Evolutionary conservation across 2,329 filamentous ascomycete genomes (phyloP), one percentile per base, ranked within the genome.

Genomic region (Colletotrichum gloeosporioides): DNA sequence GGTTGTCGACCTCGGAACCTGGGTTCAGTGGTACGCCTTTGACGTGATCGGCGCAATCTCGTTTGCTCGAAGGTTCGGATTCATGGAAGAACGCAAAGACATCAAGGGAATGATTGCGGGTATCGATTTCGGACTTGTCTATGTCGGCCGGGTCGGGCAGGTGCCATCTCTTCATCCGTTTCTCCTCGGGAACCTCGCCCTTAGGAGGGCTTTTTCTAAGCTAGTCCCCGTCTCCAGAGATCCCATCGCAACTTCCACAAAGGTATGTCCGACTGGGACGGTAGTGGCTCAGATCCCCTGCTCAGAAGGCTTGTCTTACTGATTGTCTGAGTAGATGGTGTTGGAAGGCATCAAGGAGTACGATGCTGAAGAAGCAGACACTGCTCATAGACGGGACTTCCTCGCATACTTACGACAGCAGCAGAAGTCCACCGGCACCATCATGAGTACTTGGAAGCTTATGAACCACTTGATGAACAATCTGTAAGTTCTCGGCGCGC

Each of bases 241-340:
- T 22, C 44, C 44, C 44, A 49, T 49, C 10, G 44, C 44, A 3
- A 49, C 44, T 49, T 49, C 44, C 4, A 49, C 44, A 3, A 49
- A 49, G 10, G 44, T 49, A 22, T 22, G 18, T 49, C 6, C 2
- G 6, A 49, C 2, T 22, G 1, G 2, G 8, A 8, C 8, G 16
- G 3, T 10, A 44, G 36, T 44, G 8, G 36, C 15, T 4, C 2
- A 4, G 15, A 2, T 4, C 15, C 8, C 18, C 4, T 44, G 2
- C 5, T 44, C n/a, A 9, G 1, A 4, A 44, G 18, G 9, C 9
- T 7, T n/a, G 0, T 13, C 8, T 13, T 10, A 1, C 44, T 49
- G 0, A 49, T 13, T 12, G 4, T 13, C n/a, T 49, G n/a, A 0
- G 2, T 22, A 49, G 44, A 49, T 49, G 44, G 44, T 49, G 5